Evolutionary conservation across 163 green algal species (phyloP).

Genomic region (Scenedesmus sp.): DNA sequence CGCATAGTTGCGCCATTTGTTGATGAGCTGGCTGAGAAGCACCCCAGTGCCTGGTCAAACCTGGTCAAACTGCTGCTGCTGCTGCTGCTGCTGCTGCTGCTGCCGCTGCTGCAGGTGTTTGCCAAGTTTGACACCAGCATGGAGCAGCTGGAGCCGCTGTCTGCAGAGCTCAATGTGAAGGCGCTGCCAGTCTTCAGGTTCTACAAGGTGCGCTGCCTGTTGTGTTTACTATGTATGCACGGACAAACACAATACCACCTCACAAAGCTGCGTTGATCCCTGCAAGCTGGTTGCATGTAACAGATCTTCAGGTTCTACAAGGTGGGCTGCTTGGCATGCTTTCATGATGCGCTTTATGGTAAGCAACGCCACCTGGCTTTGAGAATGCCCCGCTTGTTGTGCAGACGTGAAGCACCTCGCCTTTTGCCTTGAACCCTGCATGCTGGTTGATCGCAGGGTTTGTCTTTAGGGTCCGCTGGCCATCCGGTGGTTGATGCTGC

Average conservation of each 20-base stretch:
- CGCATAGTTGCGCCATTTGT: slow-evolving; percentile 78
- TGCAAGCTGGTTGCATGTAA: slow-evolving; percentile 77
- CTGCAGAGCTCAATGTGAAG: slow-evolving; percentile 77
- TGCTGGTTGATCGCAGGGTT: no score
- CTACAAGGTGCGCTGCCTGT: slow-evolving; percentile 67
- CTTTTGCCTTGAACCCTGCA: no score
- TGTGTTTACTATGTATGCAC: neutral
- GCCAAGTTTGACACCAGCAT: slow-evolving; percentile 84
- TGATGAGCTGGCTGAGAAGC: slow-evolving; percentile 79
- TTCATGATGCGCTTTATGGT: neutral
- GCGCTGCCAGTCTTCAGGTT: slow-evolving; percentile 85
- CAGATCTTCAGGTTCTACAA: slow-evolving; percentile 86
- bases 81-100: neutral
- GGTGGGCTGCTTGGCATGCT: slow-evolving; percentile 33
- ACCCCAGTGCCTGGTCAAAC: slow-evolving; percentile 53
- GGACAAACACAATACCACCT: neutral
- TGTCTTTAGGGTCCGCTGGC: no score
- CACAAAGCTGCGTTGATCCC: slow-evolving; percentile 34
- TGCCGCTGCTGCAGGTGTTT: slow-evolving; percentile 62
- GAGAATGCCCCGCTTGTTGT: no score
- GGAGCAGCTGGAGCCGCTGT: slow-evolving; percentile 73
- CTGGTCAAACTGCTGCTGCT: neutral
- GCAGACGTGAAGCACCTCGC: no score
- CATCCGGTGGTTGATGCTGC: no score
- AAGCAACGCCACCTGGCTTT: neutral